Evolutionary conservation across 331 rosid species (phyloP).

Genomic region (Pyrus hybrid): DNA sequence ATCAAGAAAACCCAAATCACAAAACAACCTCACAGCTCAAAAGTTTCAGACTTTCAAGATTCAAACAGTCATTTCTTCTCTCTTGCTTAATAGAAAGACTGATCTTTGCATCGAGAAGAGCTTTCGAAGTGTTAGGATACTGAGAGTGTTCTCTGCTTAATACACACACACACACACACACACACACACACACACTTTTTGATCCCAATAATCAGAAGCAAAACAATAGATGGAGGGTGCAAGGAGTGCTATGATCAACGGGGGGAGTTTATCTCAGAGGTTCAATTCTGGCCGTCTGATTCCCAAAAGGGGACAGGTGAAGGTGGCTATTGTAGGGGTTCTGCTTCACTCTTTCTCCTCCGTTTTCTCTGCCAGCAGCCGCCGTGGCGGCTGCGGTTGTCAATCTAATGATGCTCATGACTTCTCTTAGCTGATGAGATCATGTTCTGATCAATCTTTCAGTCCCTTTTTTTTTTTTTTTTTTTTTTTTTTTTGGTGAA

Average conservation of each 20-base stretch:
- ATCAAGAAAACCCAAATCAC: neutral
- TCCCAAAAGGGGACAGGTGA: constrained; percentile 31
- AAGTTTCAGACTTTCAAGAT: neutral
- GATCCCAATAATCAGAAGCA: neutral
- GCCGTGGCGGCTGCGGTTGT: neutral
- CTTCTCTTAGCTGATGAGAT: constrained; percentile 11
- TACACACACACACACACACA: too few relatives aligned
- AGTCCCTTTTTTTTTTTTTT: neutral
- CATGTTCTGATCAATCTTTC: neutral
- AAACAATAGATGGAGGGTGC: constrained; percentile 12
- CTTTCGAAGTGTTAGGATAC: too few relatives aligned
- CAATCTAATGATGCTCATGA: neutral
- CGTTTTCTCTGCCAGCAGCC: constrained; percentile 4
- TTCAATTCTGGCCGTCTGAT: constrained; percentile 18
- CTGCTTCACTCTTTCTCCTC: constrained; percentile 22
- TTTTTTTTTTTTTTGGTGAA: too few relatives aligned
- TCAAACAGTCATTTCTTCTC: neutral
- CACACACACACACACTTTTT: too few relatives aligned
- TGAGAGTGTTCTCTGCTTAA: too few relatives aligned
- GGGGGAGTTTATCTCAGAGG: neutral
- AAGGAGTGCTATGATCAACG: constrained; percentile 3
- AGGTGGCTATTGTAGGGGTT: constrained; percentile 12
- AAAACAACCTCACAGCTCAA: neutral
- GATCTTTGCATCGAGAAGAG: neutral
- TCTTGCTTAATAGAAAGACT: too few relatives aligned